Evolutionary conservation across 208 protist genomes (phyloP).

Genomic region (Strigomonas culicis): DNA sequence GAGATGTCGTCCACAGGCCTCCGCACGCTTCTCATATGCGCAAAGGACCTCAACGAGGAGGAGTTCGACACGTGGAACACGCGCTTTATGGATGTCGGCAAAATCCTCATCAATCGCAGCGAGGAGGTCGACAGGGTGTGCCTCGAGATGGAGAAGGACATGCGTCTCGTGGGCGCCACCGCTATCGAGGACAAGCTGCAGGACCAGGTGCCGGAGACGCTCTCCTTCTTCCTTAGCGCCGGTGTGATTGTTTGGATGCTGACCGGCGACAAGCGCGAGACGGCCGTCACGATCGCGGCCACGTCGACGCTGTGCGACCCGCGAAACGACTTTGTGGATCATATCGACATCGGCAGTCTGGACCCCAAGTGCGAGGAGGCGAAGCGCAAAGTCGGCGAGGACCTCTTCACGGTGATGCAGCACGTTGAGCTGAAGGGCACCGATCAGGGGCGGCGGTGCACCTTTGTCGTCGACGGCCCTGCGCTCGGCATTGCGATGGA

Average conservation of each 20-base stretch:
- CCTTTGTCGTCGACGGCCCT: conserved; percentile 81
- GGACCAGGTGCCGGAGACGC: conserved; percentile 92
- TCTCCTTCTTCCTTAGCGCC: conserved; percentile 88
- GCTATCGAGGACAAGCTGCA: conserved; percentile 98
- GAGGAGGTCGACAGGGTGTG: conserved; percentile 73
- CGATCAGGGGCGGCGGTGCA: conserved; percentile 42
- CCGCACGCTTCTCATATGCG: conserved; percentile 85
- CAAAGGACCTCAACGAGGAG: conserved; percentile 42
- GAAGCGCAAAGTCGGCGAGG: conserved; percentile 48
- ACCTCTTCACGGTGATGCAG: conserved; percentile 60
- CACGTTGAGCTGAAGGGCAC: conserved; percentile 46
- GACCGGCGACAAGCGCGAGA: conserved; percentile 98
- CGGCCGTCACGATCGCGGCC: conserved; percentile 86
- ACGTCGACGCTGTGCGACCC: conserved; percentile 82
- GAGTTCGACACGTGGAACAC: conserved; percentile 67
- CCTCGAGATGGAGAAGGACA: conserved; percentile 86
- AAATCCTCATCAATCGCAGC: conserved; percentile 52
- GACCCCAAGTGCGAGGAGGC: conserved; percentile 36
- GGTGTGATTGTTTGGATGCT: conserved; percentile 96
- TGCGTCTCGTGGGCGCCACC: conserved; percentile 90
- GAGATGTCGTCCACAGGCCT: conserved; percentile 82
- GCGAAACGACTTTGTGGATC: conserved; percentile 71
- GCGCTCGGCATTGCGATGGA: conserved; percentile 70
- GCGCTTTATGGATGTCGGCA: conserved; percentile 52
- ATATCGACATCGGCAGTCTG: conserved; percentile 73